Percentiles rank a stretch among this genome's conserved stretches.
Evolutionary conservation across 768 basidiomycete species (phyloP).

Genomic region (Pleurotus platypus): DNA sequence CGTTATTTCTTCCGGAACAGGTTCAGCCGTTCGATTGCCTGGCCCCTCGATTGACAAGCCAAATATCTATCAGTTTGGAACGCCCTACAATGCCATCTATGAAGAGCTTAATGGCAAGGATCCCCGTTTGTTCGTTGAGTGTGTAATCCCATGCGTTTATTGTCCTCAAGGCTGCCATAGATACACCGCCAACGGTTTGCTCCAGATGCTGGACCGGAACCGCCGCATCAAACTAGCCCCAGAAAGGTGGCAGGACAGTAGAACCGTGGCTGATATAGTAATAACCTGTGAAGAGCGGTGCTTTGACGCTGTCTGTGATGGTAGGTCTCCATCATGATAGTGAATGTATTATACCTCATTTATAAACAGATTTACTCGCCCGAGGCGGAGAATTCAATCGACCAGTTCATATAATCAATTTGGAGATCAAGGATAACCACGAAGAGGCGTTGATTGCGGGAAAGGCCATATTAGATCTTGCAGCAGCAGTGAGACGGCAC

Average conservation of each 20-base stretch:
- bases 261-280: slow-evolving; percentile 88
- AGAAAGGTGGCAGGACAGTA: slow-evolving; percentile 95
- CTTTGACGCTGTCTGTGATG: slow-evolving; percentile 97
- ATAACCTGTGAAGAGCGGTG: slow-evolving; percentile 99
- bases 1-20: slow-evolving; percentile 94
- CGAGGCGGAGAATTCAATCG: slow-evolving; percentile 91
- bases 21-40: slow-evolving; percentile 93
- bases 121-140: slow-evolving; percentile 63
- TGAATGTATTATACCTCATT: not conserved
- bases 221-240: slow-evolving; percentile 87
- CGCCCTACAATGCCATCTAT: slow-evolving; percentile 94
- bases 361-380: slow-evolving; percentile 67
- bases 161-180: slow-evolving; percentile 33
- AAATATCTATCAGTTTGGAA: slow-evolving; percentile 95
- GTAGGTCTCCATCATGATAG: slow-evolving; percentile 39
- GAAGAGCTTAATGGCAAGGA: slow-evolving; percentile 87
- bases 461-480: slow-evolving; percentile 90
- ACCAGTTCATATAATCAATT: slow-evolving; percentile 93
- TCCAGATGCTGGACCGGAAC: slow-evolving; percentile 97
- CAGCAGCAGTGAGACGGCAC: slow-evolving; percentile 66
- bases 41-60: slow-evolving; percentile 97
- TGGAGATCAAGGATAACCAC: slow-evolving; percentile 99
- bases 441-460: slow-evolving; percentile 97
- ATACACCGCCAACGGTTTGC: slow-evolving; percentile 88
- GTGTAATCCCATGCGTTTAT: slow-evolving; percentile 6